Evolutionary conservation across 148 eudicot species (phyloP), one percentile per base, ranked within the genome.

Genomic region (Camellia granthamiana): DNA sequence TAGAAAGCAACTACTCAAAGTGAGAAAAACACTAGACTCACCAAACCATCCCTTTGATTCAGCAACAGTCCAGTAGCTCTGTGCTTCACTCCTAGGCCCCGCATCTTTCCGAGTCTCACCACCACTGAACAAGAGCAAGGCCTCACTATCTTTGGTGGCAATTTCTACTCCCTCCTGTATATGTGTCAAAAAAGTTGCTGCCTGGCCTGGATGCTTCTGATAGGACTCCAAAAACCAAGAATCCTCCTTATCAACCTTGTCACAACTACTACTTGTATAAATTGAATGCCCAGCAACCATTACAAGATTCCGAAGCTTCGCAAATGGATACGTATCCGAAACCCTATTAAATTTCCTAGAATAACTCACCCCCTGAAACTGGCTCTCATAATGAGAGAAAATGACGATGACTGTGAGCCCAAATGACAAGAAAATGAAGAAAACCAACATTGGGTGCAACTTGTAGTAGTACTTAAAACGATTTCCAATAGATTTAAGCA

Each of bases 221-320:
- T 96, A 96, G 0, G 95, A 80, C 82, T 93, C 97, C 87, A 96
- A 84, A 85, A 83, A 93, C 99, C 99, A 96, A 7, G 99, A 88
- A 73, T 93, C 89, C 81, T 96, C 99, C 79, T 79, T 88, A 69
- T 92, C 95, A 74, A 92, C 93, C 78, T 85, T 93, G 84, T 88
- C 98, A 84, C 97, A 96, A 80, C 88, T 78, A 86, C 90, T 92
- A 86, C 99, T 96, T 0, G 97, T 91, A 82, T 96, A 96, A 30
- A 96, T 90, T 0, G 99, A 96, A 92, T 96, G 99, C 77, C 99
- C 99, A 44, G 99, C 99, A 49, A 96, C 99, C 98, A 96, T 96
- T 38, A 96, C 98, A 79, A 96, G 93, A 83, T 96, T 93, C 82
- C 49, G 82, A 79, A 91, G 89, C 84, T 89, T 89, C 1, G 90